A percentile compares a stretch with the other conserved stretches of the same genome.
Conservation (phyloP, 2,329 filamentous ascomycete species). For the Xylariaceae sp. region DNA sequence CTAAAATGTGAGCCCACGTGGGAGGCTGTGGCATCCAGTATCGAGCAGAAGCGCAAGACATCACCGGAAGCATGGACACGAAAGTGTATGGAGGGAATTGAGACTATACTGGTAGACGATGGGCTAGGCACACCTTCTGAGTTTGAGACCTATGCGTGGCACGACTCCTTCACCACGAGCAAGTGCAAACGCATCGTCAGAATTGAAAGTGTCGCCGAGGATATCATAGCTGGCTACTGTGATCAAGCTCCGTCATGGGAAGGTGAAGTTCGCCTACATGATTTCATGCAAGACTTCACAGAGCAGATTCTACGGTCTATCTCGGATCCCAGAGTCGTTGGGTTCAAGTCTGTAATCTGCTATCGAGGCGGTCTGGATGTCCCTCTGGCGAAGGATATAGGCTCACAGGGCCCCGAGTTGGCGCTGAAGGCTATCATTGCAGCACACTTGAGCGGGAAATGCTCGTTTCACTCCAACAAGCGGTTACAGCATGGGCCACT, state of each 20-base stretch:
- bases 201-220: conserved; percentile 68
- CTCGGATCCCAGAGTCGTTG: conserved; percentile 63
- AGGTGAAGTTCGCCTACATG: conserved; percentile 33
- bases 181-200: conserved; percentile 70
- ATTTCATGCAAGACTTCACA: conserved; percentile 48
- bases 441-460: conserved; percentile 22
- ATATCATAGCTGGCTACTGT: conserved; percentile 43
- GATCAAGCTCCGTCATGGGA: conserved; percentile 29
- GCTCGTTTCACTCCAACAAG: conserved; percentile 31
- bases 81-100: conserved; percentile 66
- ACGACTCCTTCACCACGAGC: conserved; percentile 60
- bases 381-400: conserved; percentile 29
- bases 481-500: conserved; percentile 60
- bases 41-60: conserved; percentile 36
- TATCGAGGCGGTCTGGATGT: conserved; percentile 72
- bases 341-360: conserved; percentile 80
- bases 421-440: conserved; percentile 34
- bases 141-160: conserved; percentile 58
- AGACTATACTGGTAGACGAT: conserved; percentile 75
- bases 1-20: conserved; percentile 64
- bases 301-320: conserved; percentile 52
- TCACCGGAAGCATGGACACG: conserved; percentile 54
- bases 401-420: conserved; percentile 36
- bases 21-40: conserved; percentile 43
- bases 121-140: conserved; percentile 55